A percentile compares a stretch with the other conserved stretches of the same genome.
phyloP scores from a whole-genome alignment of 2,329 filamentous ascomycete species.

The Fusarium hostae region DNA sequence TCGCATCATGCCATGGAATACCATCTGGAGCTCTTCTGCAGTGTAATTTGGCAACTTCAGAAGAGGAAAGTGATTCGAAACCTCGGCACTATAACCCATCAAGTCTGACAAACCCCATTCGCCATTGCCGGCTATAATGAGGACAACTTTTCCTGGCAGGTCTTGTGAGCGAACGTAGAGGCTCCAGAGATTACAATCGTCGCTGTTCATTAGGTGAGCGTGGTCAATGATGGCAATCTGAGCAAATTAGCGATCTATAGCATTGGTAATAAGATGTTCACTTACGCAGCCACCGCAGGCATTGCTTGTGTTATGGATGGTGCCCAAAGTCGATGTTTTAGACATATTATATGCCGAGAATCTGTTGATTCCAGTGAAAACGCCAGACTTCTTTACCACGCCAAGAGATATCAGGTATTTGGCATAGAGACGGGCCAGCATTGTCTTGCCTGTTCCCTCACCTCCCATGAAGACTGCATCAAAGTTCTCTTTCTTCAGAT shows the following conservation, averaged over 20 bases:
- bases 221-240: constrained; percentile 47
- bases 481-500: constrained; percentile 55
- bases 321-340: constrained; percentile 49
- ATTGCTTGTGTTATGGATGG: constrained; percentile 55
- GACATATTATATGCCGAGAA: constrained; percentile 46
- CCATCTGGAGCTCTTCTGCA: constrained; percentile 69
- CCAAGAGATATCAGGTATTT: constrained; percentile 45
- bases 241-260: constrained; percentile 11
- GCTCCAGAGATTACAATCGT: constrained; percentile 45
- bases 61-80: constrained; percentile 44
- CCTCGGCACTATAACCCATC: constrained; percentile 63
- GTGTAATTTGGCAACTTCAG: constrained; percentile 75
- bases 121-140: constrained; percentile 45
- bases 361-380: constrained; percentile 53
- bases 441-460: constrained; percentile 47
- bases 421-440: constrained; percentile 45
- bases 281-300: constrained; percentile 67
- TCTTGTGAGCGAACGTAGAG: constrained; percentile 42
- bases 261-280: background rate
- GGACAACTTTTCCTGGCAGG: constrained; percentile 44
- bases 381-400: constrained; percentile 52
- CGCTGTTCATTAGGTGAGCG: constrained; percentile 44
- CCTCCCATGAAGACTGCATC: constrained; percentile 47
- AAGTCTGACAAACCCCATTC: constrained; percentile 69
- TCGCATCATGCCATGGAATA: constrained; percentile 65